These are phyloP conservation scores for Ophiorrhiza pumila DNA, from an alignment of 257 asterid species.

Conservation along the genomic window DNA sequence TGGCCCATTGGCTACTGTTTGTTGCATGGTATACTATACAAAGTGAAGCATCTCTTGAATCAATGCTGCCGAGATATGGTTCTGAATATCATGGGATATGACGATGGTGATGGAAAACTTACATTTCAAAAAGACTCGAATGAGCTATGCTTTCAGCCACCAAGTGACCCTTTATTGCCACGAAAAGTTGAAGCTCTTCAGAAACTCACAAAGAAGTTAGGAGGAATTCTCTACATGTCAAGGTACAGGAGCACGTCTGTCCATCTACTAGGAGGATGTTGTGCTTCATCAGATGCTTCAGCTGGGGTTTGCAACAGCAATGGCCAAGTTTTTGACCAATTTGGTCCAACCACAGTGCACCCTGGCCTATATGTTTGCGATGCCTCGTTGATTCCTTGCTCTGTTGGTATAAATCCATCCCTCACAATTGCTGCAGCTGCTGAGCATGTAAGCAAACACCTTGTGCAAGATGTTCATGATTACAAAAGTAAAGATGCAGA, in stretches of 20 bases:
- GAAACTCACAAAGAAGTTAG: constrained; percentile 42
- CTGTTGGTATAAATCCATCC: constrained; percentile 48
- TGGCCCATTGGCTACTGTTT: constrained; percentile 23
- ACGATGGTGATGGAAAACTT: constrained; percentile 37
- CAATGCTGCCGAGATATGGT: constrained; percentile 30
- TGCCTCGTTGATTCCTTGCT: constrained; percentile 54
- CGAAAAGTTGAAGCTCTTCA: constrained; percentile 36
- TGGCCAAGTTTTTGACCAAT: constrained; percentile 48
- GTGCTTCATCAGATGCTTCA: constrained; percentile 35
- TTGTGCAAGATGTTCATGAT: constrained; percentile 26
- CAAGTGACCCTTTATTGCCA: constrained; percentile 43
- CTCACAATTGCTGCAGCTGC: constrained; percentile 51
- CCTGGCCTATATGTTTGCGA: constrained; percentile 52
- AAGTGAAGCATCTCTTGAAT: constrained; percentile 22
- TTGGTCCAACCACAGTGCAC: constrained; percentile 18
- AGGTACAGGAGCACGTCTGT: constrained; percentile 44
- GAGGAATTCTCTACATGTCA: constrained; percentile 49
- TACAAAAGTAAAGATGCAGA: constrained; percentile 3
- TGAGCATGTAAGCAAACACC: constrained; percentile 40
- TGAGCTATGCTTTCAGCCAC: constrained; percentile 32
- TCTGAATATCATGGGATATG: constrained; percentile 47
- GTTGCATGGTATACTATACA: constrained; percentile 22
- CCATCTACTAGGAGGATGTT: constrained; percentile 55
- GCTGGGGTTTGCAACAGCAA: constrained; percentile 43
- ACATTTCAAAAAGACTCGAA: constrained; percentile 26